Percentiles rank a stretch among this genome's conserved stretches.
These are phyloP conservation scores for Trichosporon asahii DNA, from an alignment of 1,284 basidiomycete species.

Conservation along the genomic window DNA sequence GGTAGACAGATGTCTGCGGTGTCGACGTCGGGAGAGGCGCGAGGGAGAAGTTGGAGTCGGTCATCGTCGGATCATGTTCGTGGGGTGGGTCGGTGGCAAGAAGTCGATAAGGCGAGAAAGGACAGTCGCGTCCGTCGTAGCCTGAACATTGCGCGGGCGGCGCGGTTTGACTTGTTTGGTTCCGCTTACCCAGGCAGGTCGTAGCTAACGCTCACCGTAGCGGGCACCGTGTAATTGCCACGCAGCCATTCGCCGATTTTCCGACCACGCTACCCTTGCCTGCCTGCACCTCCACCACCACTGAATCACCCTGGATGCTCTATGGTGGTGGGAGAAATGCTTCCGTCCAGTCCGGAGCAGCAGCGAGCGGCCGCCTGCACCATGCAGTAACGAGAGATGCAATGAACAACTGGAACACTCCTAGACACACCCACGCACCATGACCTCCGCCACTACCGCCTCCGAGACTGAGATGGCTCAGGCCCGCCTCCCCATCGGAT, in stretches of 20 bases:
- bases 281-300: not conserved
- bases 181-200: not conserved
- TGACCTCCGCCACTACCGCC: conserved; percentile 71
- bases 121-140: not conserved
- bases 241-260: conserved; percentile 6
- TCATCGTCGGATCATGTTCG: not conserved
- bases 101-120: conserved; percentile 11
- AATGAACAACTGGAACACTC: not conserved
- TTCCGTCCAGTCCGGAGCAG: not conserved
- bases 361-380: not conserved
- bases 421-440: conserved; percentile 38
- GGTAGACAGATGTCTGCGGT: not conserved
- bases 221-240: conserved; percentile 3
- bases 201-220: not conserved
- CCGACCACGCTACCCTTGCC: not conserved
- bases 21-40: not conserved
- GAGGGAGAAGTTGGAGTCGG: not conserved
- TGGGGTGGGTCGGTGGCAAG: conserved; percentile 18
- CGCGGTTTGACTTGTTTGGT: not conserved
- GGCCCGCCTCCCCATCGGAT: conserved; percentile 71
- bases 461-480: conserved; percentile 78
- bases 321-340: not conserved
- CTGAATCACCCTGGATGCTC: not conserved
- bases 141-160: conserved; percentile 11
- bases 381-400: not conserved